Evolutionary conservation across 306 rosid species (phyloP), one percentile per base, ranked within the genome.

Genomic region (Albizia julibrissin): DNA sequence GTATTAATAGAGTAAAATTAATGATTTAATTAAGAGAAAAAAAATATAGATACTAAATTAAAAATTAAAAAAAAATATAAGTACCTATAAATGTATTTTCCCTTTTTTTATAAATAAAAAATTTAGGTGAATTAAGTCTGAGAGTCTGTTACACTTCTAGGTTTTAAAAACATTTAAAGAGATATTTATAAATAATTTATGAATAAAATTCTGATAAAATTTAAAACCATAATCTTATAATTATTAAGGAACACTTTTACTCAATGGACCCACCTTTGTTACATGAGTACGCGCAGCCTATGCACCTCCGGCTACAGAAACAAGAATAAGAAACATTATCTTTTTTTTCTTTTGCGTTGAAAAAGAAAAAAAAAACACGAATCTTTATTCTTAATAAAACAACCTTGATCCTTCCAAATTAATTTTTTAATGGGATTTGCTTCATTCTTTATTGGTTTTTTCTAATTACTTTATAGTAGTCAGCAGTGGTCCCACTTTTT

Each of bases 321-420:
- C 79, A 71, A 78, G 87, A 65, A 84, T 80, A 56, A 79, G 39
- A 75, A 75, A 87, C 74, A 19, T 49, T 16, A 83, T 80, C 79
- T 79, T 52, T 50, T 12, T 2, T 27, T 26, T 61, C 12, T 26
- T 61, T 12, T 7, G 37, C 16, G 68, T 29, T 4, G 68, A 61
- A 61, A 61, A 61, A 12, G 19, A 61, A 29, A 15, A 64, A 15
- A 15, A 15, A 64, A 15, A 15, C 39, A 14, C 12, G 40, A 62
- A 83, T 80, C 81, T 81, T 54, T 52, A 22, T 22, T 58, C 6
- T 58, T 22, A 24, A 21, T 10, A 21, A 75, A 85, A 82, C 89
- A 67, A 79, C 88, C 84, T 81, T 85, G 89, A 84, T 85, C 44
- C 87, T 81, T 86, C 85, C 89, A 84, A 87, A 33, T 69, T 40